phyloP scores from a whole-genome alignment of 2,329 filamentous ascomycete genomes.

The Ascochyta pisi region DNA sequence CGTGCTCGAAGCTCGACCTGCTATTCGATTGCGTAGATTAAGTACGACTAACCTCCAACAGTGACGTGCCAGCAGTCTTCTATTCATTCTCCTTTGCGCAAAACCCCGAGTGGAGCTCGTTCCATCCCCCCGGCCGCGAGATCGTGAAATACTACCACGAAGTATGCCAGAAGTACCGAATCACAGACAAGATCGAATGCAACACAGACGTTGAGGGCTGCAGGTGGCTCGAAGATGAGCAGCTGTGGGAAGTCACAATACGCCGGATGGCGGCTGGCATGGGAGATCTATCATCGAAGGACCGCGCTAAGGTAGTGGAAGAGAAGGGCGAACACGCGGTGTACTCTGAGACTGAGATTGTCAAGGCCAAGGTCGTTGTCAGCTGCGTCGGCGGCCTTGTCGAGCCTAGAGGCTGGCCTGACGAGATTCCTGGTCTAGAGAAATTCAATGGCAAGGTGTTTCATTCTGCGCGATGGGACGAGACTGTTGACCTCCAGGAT shows the following conservation, averaged over 20 bases:
- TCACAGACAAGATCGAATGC: constrained; percentile 64
- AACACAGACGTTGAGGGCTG: constrained; percentile 63
- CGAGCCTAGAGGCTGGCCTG: constrained; percentile 60
- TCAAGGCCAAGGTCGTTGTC: constrained; percentile 62
- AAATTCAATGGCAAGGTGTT: constrained; percentile 63
- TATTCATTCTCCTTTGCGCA: constrained; percentile 65
- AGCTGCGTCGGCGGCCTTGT: constrained; percentile 64
- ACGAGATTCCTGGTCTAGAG: constrained; percentile 60
- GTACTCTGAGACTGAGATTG: constrained; percentile 59
- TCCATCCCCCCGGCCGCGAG: constrained; percentile 58
- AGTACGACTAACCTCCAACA: constrained; percentile 21
- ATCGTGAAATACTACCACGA: constrained; percentile 60
- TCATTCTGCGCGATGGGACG: constrained; percentile 64
- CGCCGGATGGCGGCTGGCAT: constrained; percentile 59
- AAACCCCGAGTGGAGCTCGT: constrained; percentile 59
- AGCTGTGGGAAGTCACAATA: constrained; percentile 63
- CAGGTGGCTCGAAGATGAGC: constrained; percentile 60
- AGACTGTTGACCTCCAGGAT: constrained; percentile 58
- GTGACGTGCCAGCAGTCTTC: constrained; percentile 59
- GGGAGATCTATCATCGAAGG: constrained; percentile 60
- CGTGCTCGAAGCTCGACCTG: not conserved
- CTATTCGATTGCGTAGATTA: not conserved
- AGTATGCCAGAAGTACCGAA: constrained; percentile 60
- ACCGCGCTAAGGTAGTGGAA: constrained; percentile 54
- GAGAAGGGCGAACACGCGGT: constrained; percentile 56